A percentile compares a stretch with the other conserved stretches of the same genome.
These are phyloP conservation scores for Hymenoscyphus repandus DNA, from an alignment of 2,329 filamentous ascomycete genomes.

Conservation along the genomic window DNA sequence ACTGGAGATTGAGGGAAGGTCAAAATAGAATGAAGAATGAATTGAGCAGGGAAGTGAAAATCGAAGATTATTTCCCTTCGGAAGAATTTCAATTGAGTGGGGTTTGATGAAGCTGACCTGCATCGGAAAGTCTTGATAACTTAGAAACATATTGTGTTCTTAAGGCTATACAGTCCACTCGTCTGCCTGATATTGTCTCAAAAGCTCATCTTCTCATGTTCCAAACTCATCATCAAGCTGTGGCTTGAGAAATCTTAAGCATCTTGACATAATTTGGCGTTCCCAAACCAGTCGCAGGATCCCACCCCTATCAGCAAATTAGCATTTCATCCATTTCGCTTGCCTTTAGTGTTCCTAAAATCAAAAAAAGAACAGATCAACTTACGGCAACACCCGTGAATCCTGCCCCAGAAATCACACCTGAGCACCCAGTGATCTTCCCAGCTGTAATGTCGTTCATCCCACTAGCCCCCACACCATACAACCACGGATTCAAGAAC, in stretches of 20 bases:
- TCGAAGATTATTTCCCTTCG: too few relatives aligned
- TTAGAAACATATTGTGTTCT: too few relatives aligned
- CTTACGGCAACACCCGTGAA: constrained; percentile 21
- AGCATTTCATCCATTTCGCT: not conserved
- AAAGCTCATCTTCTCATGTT: too few relatives aligned
- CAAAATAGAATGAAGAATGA: not conserved
- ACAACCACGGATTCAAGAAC: constrained; percentile 42
- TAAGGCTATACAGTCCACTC: too few relatives aligned
- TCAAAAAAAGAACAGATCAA: not conserved
- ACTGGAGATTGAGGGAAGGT: constrained; percentile 15
- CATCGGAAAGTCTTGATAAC: too few relatives aligned
- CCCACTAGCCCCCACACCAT: constrained; percentile 33
- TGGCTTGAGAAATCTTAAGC: constrained; percentile 2
- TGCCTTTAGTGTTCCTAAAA: too few relatives aligned
- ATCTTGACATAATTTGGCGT: constrained; percentile 6
- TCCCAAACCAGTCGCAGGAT: constrained; percentile 8
- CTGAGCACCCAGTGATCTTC: constrained; percentile 35
- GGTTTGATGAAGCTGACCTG: too few relatives aligned
- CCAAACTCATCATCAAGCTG: not conserved
- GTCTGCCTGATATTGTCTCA: too few relatives aligned
- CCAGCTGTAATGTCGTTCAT: constrained; percentile 38
- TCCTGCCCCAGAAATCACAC: constrained; percentile 19
- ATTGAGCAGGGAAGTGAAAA: not conserved
- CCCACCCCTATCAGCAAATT: constrained; percentile 4
- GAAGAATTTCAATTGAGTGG: not conserved